Base-by-base conservation (phyloP, 495 filamentous ascomycete genomes). In the Hyaloscypha bicolor region DNA sequence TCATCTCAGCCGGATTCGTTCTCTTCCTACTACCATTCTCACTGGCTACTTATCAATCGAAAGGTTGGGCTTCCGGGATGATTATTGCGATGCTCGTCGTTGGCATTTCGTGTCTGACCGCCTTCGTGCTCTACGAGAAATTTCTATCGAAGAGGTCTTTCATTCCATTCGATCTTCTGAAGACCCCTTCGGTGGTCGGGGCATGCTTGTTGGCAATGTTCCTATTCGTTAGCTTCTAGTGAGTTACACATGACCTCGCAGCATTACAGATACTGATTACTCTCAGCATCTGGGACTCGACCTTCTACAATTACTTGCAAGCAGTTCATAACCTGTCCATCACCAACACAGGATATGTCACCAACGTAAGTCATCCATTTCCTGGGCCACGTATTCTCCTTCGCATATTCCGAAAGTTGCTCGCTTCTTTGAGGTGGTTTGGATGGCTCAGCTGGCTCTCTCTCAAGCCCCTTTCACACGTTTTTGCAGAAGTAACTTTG, bases 251-350 rank as follows among this genome's bases (percentile, higher is more conserved):
- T 51, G 11, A 21, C 16, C n/a, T 74, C 85, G 69, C 71, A 85
- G 79, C 78, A 74, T 70, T 75, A 16, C 61, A 9, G 9, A 63
- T 62, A 60, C 39, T 14, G 21, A 58, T 25, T 3, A 16, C 25
- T 30, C 48, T 32, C 55, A 69, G 64, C 53, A 45, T 60, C 70
- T 93, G 88, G 88, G 84, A 90, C 72, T 79, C 79, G 53, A 90
- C 86, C 76, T 90, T 89, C 79, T 79, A 76, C 65, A 87, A 86
- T 35, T 92, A 88, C 78, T 79, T 92, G 6, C 87, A 90, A 76
- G 88, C 91, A n/a, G 91, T 93, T 58, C 84, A 88, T 75, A 74
- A 80, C 55, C 81, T 92, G 6, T 79, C 69, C 70, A 68, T 88
- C 61, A 79, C 78, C 4, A 65, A 88, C 39, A 80, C 89, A 1